A percentile compares a stretch with the other conserved stretches of the same genome.
Conservation (phyloP, 768 basidiomycete species). For the Strobilomyces confusus region DNA sequence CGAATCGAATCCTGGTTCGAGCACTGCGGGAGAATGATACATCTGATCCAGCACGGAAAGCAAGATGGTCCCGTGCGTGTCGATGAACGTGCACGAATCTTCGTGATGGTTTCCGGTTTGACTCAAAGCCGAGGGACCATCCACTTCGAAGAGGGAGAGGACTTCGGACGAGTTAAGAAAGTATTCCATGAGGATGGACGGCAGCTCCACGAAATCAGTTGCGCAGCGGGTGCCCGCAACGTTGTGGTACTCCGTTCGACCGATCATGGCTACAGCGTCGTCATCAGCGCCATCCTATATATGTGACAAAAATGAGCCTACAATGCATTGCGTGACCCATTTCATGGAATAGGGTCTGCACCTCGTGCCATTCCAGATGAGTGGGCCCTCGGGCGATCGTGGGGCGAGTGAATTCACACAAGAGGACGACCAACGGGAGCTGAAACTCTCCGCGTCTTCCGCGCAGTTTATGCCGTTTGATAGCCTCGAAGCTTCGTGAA, state of each 20-base stretch:
- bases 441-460: slow-evolving; percentile 74
- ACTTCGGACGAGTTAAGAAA: slow-evolving; percentile 85
- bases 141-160: slow-evolving; percentile 68
- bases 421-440: slow-evolving; percentile 85
- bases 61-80: slow-evolving; percentile 87
- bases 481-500: slow-evolving; percentile 60
- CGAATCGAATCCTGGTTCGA: no score
- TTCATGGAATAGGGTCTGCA: slow-evolving; percentile 93
- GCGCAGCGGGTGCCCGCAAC: slow-evolving; percentile 97
- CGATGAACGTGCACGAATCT: slow-evolving; percentile 78
- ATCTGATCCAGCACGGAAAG: slow-evolving; percentile 85
- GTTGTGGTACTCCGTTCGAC: slow-evolving; percentile 95
- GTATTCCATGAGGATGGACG: slow-evolving; percentile 98
- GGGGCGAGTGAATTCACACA: slow-evolving; percentile 81
- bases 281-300: slow-evolving; percentile 2
- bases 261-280: slow-evolving; percentile 80
- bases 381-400: slow-evolving; percentile 60
- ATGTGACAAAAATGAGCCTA: slow-evolving; percentile 41
- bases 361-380: slow-evolving; percentile 86
- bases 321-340: slow-evolving; percentile 99
- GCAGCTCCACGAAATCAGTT: slow-evolving; percentile 97
- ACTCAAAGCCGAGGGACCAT: slow-evolving; percentile 41
- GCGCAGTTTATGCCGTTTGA: slow-evolving; percentile 55
- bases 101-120: slow-evolving; percentile 63
- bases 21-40: slow-evolving; percentile 73